phyloP scores from a whole-genome alignment of 148 eudicot species.

The Diospyros lotus region DNA sequence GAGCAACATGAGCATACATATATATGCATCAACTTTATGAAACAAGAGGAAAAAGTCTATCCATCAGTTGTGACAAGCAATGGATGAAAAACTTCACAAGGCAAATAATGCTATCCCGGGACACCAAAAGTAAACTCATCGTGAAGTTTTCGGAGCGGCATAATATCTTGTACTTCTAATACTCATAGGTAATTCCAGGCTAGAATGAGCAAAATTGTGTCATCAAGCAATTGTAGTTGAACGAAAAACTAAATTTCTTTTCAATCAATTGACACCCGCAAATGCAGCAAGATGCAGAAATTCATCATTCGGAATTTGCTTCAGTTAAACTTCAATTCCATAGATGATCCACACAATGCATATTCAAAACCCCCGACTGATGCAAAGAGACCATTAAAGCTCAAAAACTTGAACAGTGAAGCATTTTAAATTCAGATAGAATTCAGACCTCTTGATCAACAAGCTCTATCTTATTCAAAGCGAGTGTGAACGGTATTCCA shows the following conservation, averaged over 20 bases:
- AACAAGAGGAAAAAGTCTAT: background rate
- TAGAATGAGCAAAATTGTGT: background rate
- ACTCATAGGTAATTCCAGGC: background rate
- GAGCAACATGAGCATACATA: background rate
- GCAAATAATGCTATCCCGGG: background rate
- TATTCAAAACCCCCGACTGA: no score
- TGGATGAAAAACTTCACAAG: background rate
- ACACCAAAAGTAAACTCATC: no score
- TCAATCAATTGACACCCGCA: background rate
- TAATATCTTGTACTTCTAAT: background rate
- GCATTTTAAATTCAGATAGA: background rate
- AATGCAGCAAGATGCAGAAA: background rate
- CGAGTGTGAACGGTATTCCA: conserved; percentile 69
- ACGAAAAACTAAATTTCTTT: background rate
- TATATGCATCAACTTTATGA: background rate
- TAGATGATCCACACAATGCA: no score
- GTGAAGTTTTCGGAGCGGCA: background rate
- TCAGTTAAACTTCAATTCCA: no score
- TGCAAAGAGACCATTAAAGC: no score
- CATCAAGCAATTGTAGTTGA: no score
- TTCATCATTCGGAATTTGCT: background rate
- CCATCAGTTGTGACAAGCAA: background rate
- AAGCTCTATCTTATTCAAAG: conserved; percentile 81
- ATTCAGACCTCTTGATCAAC: conserved; percentile 53
- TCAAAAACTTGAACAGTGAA: no score